A percentile compares a stretch with the other conserved stretches of the same genome.
Conservation (phyloP, 2,329 filamentous ascomycete genomes). For the Trichoderma simmonsii region DNA sequence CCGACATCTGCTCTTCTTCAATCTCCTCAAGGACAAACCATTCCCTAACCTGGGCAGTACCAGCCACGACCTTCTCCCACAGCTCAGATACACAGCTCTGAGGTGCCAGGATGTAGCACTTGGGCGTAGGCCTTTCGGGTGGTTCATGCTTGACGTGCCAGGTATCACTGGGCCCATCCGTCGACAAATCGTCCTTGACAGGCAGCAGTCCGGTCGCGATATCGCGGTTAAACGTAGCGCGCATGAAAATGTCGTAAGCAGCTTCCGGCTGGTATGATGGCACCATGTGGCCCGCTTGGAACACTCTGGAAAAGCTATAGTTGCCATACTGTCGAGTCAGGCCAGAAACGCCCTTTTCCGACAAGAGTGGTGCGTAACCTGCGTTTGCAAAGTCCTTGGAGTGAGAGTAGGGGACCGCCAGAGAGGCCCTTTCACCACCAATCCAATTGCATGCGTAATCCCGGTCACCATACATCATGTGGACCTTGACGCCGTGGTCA, state of each 20-base stretch:
- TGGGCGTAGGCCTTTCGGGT: conserved; percentile 44
- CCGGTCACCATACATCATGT: conserved; percentile 65
- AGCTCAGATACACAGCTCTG: conserved; percentile 55
- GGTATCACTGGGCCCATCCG: conserved; percentile 49
- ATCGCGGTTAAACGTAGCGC: conserved; percentile 53
- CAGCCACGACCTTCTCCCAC: conserved; percentile 47
- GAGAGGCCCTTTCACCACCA: conserved; percentile 67
- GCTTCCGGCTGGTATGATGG: conserved; percentile 58
- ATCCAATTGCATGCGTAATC: conserved; percentile 63
- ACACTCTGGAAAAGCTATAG: conserved; percentile 63
- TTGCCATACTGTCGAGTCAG: conserved; percentile 74
- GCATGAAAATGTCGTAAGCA: conserved; percentile 55
- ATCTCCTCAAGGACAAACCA: conserved; percentile 30
- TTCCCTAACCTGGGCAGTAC: conserved; percentile 49
- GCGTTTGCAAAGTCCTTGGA: conserved; percentile 50
- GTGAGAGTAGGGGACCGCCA: conserved; percentile 55
- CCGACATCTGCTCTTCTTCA: background rate
- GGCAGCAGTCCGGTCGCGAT: conserved; percentile 52
- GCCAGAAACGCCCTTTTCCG: conserved; percentile 62
- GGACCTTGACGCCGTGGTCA: conserved; percentile 62
- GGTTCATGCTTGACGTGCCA: conserved; percentile 58
- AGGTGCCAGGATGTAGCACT: conserved; percentile 59
- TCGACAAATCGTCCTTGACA: conserved; percentile 50
- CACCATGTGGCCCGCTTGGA: conserved; percentile 62
- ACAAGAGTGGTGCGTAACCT: conserved; percentile 67